These are phyloP conservation scores for Coniochaeta hoffmannii DNA, from an alignment of 2,329 filamentous ascomycete species.

Conservation along the genomic window DNA sequence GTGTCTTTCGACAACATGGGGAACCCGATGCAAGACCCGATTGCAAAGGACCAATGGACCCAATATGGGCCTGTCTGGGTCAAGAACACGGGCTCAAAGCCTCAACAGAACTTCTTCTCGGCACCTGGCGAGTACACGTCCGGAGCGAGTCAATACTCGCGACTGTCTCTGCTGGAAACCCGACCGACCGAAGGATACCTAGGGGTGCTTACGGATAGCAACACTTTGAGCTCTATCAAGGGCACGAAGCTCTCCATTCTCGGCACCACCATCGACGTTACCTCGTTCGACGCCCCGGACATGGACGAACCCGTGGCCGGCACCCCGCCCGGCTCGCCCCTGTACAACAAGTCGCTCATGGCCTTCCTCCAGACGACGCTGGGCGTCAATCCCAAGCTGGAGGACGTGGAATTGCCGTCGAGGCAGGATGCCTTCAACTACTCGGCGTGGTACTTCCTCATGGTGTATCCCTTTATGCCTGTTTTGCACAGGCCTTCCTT, in stretches of 20 bases:
- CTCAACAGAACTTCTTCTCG: not conserved
- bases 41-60: conserved; percentile 26
- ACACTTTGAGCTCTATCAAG: conserved; percentile 64
- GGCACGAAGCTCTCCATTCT: conserved; percentile 72
- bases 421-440: conserved; percentile 60
- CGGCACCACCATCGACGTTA: conserved; percentile 72
- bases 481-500: conserved; percentile 72
- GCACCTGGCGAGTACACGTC: conserved; percentile 9
- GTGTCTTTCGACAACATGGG: conserved; percentile 18
- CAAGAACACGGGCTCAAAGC: conserved; percentile 18
- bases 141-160: conserved; percentile 18
- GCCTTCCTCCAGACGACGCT: conserved; percentile 61
- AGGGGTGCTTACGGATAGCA: conserved; percentile 55
- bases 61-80: conserved; percentile 29
- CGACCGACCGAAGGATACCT: conserved; percentile 56
- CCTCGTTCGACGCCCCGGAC: conserved; percentile 61
- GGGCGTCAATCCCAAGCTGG: conserved; percentile 49
- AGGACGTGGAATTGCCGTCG: conserved; percentile 52
- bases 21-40: conserved; percentile 17
- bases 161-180: conserved; percentile 26
- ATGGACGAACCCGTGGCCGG: conserved; percentile 46
- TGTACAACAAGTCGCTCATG: conserved; percentile 66
- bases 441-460: conserved; percentile 68
- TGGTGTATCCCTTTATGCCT: conserved; percentile 64
- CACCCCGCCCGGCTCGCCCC: conserved; percentile 29